phyloP scores from a whole-genome alignment of 1,139 yeast species.

The Debaryomyces subglobosus region DNA sequence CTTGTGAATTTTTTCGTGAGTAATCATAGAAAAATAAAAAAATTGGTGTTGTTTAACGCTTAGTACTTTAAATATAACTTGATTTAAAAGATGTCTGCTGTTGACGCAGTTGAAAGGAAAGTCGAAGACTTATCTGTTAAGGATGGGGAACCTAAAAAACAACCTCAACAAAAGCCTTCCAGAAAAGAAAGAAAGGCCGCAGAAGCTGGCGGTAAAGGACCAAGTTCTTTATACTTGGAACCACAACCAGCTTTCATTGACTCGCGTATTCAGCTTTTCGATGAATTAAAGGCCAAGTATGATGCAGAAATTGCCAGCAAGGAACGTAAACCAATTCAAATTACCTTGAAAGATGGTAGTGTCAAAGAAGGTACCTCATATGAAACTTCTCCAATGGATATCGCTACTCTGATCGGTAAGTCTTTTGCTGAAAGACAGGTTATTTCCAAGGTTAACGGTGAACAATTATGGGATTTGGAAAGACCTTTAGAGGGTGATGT shows the following conservation, averaged over 20 bases:
- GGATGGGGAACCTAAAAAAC: constrained; percentile 21
- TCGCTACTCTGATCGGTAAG: constrained; percentile 83
- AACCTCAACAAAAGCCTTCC: constrained; percentile 13
- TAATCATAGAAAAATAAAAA: constrained; percentile 1
- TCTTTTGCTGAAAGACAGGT: constrained; percentile 83
- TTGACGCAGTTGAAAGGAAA: constrained; percentile 50
- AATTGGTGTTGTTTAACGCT: neutral
- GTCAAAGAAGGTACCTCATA: constrained; percentile 77
- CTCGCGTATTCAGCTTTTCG: constrained; percentile 77
- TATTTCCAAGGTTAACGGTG: constrained; percentile 87
- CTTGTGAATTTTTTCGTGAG: constrained; percentile 1
- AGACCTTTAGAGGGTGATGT: constrained; percentile 86
- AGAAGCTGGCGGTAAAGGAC: constrained; percentile 26
- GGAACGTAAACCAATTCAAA: constrained; percentile 61
- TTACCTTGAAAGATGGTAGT: constrained; percentile 87
- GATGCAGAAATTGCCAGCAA: constrained; percentile 71
- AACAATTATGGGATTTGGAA: constrained; percentile 86
- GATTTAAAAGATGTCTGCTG: constrained; percentile 29
- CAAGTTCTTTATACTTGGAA: constrained; percentile 53
- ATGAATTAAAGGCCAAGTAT: constrained; percentile 75
- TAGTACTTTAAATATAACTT: neutral
- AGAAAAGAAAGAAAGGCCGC: constrained; percentile 27
- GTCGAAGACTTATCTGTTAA: constrained; percentile 55
- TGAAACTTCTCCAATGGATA: constrained; percentile 89
- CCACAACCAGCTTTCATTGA: constrained; percentile 86